A percentile compares a stretch with the other conserved stretches of the same genome.
phyloP scores from a whole-genome alignment of 257 asterid genomes.

The Nicotiana attenuata region DNA sequence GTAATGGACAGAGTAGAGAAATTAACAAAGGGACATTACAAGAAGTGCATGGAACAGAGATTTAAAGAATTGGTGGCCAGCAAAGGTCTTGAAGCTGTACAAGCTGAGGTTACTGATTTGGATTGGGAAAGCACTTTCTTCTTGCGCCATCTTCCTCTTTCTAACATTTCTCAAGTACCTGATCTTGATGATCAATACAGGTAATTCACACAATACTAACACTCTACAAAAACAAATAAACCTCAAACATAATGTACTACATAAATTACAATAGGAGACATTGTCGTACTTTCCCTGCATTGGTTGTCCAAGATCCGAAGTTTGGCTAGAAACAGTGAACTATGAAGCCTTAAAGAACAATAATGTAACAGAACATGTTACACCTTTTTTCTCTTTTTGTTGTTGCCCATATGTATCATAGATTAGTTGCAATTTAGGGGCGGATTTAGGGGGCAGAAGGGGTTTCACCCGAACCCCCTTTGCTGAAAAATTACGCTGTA shows the following conservation, averaged over 20 bases:
- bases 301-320: no score
- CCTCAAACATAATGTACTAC: no score
- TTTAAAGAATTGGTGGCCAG: constrained; percentile 42
- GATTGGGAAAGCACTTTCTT: constrained; percentile 49
- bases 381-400: neutral
- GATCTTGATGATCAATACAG: constrained; percentile 22
- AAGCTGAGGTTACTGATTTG: constrained; percentile 23
- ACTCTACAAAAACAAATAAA: neutral
- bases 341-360: no score
- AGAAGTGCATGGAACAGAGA: constrained; percentile 37
- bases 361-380: neutral
- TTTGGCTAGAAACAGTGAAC: no score
- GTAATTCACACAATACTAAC: neutral
- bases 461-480: no score
- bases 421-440: no score
- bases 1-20: constrained; percentile 54
- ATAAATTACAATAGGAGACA: no score
- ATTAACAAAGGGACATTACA: constrained; percentile 54
- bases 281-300: no score
- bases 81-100: constrained; percentile 27
- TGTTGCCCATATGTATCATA: neutral
- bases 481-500: no score
- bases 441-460: no score
- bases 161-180: constrained; percentile 16
- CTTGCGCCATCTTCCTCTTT: constrained; percentile 14